These are phyloP conservation scores for Penicillium pulvis DNA, from an alignment of 495 filamentous ascomycete genomes.

Conservation along the genomic window DNA sequence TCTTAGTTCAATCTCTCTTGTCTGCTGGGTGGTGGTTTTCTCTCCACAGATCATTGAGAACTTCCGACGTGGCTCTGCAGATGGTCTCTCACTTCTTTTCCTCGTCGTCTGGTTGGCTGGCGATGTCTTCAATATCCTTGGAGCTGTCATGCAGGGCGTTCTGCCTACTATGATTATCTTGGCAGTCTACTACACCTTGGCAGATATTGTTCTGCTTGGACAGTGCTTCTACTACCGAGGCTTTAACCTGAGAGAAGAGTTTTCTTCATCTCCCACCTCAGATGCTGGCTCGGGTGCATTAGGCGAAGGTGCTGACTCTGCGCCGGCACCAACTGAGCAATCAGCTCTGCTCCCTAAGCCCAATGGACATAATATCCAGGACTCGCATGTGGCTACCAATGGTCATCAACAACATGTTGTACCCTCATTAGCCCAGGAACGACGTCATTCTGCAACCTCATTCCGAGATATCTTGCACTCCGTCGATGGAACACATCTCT, in stretches of 20 bases:
- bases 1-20: slow-evolving; percentile 84
- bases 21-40: slow-evolving; percentile 97
- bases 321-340: slow-evolving; percentile 32
- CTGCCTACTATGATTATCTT: slow-evolving; percentile 96
- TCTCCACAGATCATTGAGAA: slow-evolving; percentile 97
- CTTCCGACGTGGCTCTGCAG: slow-evolving; percentile 81
- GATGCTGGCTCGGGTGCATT: slow-evolving; percentile 15
- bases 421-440: slow-evolving; percentile 17
- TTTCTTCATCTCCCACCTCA: slow-evolving; percentile 27
- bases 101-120: slow-evolving; percentile 88
- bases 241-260: slow-evolving; percentile 66
- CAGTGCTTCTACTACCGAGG: slow-evolving; percentile 96
- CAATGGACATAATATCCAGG: slow-evolving; percentile 22
- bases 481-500: slow-evolving; percentile 69
- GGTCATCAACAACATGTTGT: slow-evolving; percentile 13
- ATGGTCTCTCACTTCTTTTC: slow-evolving; percentile 88
- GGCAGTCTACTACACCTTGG: slow-evolving; percentile 92
- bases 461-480: slow-evolving; percentile 36
- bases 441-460: slow-evolving; percentile 37
- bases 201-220: slow-evolving; percentile 81
- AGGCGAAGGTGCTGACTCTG: slow-evolving; percentile 18
- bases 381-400: slow-evolving; percentile 7
- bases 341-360: slow-evolving; percentile 34
- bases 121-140: slow-evolving; percentile 96
- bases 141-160: slow-evolving; percentile 89